Base-by-base conservation (phyloP, 306 rosid species). In the Acacia melanoxylon region DNA sequence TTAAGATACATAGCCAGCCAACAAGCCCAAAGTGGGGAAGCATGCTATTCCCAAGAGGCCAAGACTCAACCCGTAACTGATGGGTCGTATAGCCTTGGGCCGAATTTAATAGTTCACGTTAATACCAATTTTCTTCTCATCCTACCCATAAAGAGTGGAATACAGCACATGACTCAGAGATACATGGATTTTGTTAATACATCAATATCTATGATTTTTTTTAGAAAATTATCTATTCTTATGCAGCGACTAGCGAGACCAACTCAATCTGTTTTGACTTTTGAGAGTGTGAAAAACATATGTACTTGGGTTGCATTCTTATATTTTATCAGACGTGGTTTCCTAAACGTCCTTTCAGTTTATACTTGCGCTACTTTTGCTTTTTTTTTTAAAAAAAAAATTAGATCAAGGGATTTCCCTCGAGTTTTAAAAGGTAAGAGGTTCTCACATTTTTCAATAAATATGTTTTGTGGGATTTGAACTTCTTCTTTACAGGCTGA, bases 381-480 rank as follows among this genome's bases (percentile, higher is more conserved):
- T 11, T 8, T 8, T 56, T n/a, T n/a, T 1, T 31, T 31, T 31
- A 31, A 31, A 31, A 2, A 31, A 29, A 29, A 29, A 29, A 35
- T 35, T 35, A 0, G 41, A 37, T 37, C 5, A 37, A 6, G 37
- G 5, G 8, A 0, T 37, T 37, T 0, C 40, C 1, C 6, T 35
- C 4, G 6, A 35, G 4, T 2, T 0, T 33, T 0, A 5, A 6
- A 37, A 1, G 1, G 41, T 0, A 37, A 37, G 1, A 6, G 1
- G 1, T 37, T 6, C 1, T 37, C 1, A 37, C 0, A 5, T 37
- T 6, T 37, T 1, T 1, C 1, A 37, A 37, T 0, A 6, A 6
- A 35, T 5, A 5, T 0, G 1, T 0, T 35, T 35, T 0, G 0
- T 1, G 0, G 1, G 41, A 37, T 37, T 37, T 1, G 0, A 37